Conservation (phyloP, 2,329 filamentous ascomycete genomes). For the Fusarium longipes region DNA sequence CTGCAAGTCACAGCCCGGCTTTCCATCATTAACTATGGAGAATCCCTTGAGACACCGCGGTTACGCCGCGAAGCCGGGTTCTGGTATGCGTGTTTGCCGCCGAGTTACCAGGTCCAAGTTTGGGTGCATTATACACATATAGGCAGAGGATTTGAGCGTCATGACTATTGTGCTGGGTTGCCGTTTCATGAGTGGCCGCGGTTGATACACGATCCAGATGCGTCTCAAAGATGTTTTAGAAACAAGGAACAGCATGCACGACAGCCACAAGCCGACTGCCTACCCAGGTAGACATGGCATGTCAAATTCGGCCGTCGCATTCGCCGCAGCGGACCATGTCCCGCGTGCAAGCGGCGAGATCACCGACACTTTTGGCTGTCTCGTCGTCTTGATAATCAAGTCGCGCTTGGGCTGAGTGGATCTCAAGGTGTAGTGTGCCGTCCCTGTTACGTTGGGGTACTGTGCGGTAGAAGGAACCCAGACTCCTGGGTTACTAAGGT, state of each 20-base stretch:
- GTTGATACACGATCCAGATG: conserved; percentile 4
- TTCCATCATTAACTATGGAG: conserved; percentile 31
- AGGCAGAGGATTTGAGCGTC: background rate
- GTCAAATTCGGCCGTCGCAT: conserved; percentile 9
- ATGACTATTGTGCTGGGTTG: background rate
- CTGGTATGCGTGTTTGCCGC: conserved; percentile 26
- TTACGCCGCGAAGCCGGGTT: conserved; percentile 35
- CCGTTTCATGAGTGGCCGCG: background rate
- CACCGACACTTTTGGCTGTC: conserved; percentile 23
- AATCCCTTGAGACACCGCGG: conserved; percentile 36
- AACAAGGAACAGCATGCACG: background rate
- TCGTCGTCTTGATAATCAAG: conserved; percentile 33
- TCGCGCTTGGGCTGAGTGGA: conserved; percentile 31
- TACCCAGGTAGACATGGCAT: background rate
- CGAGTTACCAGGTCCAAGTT: conserved; percentile 1
- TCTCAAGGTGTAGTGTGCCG: conserved; percentile 31
- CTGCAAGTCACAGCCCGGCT: conserved; percentile 29
- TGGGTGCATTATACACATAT: background rate
- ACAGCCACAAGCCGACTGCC: background rate
- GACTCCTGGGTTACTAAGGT: conserved; percentile 1
- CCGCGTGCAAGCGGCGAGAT: conserved; percentile 42
- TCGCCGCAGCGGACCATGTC: conserved; percentile 31
- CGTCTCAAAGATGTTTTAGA: conserved; percentile 1
- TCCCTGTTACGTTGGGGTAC: conserved; percentile 18
- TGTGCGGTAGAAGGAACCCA: conserved; percentile 14